These are phyloP conservation scores for Porogramme epimiltina DNA, from an alignment of 1,284 basidiomycete species.

Conservation along the genomic window DNA sequence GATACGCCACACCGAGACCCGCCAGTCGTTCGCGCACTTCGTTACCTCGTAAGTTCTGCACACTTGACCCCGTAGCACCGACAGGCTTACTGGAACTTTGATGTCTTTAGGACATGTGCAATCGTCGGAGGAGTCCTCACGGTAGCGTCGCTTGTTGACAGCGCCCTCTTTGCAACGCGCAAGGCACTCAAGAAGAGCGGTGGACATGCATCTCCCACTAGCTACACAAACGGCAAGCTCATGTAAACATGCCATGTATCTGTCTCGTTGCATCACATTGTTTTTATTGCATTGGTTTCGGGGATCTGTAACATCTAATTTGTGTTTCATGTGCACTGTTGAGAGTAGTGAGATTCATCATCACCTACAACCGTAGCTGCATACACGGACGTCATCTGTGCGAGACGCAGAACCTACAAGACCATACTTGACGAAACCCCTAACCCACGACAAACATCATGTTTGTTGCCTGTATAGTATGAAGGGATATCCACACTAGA, in stretches of 20 bases:
- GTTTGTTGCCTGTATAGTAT: too few relatives aligned
- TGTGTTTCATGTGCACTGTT: conserved; percentile 5
- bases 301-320: conserved; percentile 1
- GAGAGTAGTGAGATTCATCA: neutral
- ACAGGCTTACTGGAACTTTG: too few relatives aligned
- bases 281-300: neutral
- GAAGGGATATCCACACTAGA: too few relatives aligned
- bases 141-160: conserved; percentile 90
- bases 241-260: conserved; percentile 38
- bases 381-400: neutral
- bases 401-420: neutral
- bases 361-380: neutral
- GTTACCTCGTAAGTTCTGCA: conserved; percentile 81
- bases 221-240: conserved; percentile 45
- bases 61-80: too few relatives aligned
- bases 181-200: conserved; percentile 64
- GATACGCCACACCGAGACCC: conserved; percentile 87
- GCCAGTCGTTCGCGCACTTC: conserved; percentile 97
- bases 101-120: conserved; percentile 85
- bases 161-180: conserved; percentile 80
- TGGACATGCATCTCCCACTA: conserved; percentile 29
- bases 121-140: conserved; percentile 98
- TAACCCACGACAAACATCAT: too few relatives aligned
- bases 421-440: too few relatives aligned
- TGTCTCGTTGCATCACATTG: conserved; percentile 3